These are phyloP conservation scores for Wallacemonas sp. DNA, from an alignment of 208 protist genomes.

Conservation along the genomic window DNA sequence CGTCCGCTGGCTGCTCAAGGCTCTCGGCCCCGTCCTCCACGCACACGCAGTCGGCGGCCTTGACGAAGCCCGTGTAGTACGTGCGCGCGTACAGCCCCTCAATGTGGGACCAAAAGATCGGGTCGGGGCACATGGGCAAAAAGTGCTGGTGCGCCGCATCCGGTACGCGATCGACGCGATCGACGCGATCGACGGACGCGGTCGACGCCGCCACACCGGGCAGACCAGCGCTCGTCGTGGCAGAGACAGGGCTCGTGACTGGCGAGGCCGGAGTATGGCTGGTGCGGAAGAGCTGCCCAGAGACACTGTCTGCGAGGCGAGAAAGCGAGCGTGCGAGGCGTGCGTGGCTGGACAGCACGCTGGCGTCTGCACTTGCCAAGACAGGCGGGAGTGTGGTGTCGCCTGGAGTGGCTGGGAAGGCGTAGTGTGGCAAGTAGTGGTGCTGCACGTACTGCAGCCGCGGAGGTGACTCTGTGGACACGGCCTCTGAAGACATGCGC, in stretches of 20 bases:
- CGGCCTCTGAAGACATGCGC: not conserved
- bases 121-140: too few relatives aligned
- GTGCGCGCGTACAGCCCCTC: not conserved
- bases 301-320: not conserved
- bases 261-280: too few relatives aligned
- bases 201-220: too few relatives aligned
- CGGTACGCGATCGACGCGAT: too few relatives aligned
- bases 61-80: constrained; percentile 12
- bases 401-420: not conserved
- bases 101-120: not conserved
- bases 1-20: too few relatives aligned
- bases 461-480: not conserved
- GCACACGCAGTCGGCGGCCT: not conserved
- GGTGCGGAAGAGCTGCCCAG: constrained; percentile 2
- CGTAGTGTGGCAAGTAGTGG: not conserved
- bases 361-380: too few relatives aligned
- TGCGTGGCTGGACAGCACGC: not conserved
- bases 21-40: too few relatives aligned
- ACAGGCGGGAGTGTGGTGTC: not conserved
- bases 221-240: too few relatives aligned
- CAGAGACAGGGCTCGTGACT: too few relatives aligned
- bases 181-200: too few relatives aligned
- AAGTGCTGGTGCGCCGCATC: not conserved
- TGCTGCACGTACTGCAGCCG: not conserved
- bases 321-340: not conserved